Conservation (phyloP, 345 rosid genomes). For the Noccaea bulbosa region DNA sequence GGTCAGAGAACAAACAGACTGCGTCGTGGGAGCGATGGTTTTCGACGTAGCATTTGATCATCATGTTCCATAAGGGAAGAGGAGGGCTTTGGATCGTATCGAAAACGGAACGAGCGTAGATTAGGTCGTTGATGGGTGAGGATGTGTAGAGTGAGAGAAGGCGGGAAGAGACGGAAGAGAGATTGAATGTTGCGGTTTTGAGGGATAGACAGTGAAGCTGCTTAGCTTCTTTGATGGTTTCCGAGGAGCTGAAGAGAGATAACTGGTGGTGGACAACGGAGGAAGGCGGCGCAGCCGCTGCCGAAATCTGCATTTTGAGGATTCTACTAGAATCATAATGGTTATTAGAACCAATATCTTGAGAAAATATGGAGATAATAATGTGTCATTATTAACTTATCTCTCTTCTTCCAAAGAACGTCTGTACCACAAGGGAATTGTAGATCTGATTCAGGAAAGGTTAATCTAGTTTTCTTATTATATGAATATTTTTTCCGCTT, state of each 20-base stretch:
- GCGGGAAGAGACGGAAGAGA: conserved; percentile 48
- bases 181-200: conserved; percentile 47
- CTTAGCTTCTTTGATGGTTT: conserved; percentile 44
- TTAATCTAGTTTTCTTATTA: not conserved
- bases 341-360: no score
- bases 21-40: conserved; percentile 57
- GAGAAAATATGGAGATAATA: no score
- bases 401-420: no score
- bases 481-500: no score
- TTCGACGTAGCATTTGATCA: conserved; percentile 52
- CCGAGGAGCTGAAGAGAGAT: conserved; percentile 42
- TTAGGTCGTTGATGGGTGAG: conserved; percentile 44
- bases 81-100: conserved; percentile 41
- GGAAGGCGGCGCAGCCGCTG: conserved; percentile 31
- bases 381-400: no score
- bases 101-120: conserved; percentile 56
- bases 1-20: conserved; percentile 43
- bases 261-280: conserved; percentile 33
- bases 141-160: conserved; percentile 54
- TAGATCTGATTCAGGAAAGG: not conserved
- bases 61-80: conserved; percentile 51
- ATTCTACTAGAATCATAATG: not conserved
- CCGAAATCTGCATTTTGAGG: conserved; percentile 38
- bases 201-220: conserved; percentile 58
- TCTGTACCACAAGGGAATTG: not conserved